These are phyloP conservation scores for Carex arenaria DNA, from an alignment of 202 grass and related monocot species.

Conservation along the genomic window DNA sequence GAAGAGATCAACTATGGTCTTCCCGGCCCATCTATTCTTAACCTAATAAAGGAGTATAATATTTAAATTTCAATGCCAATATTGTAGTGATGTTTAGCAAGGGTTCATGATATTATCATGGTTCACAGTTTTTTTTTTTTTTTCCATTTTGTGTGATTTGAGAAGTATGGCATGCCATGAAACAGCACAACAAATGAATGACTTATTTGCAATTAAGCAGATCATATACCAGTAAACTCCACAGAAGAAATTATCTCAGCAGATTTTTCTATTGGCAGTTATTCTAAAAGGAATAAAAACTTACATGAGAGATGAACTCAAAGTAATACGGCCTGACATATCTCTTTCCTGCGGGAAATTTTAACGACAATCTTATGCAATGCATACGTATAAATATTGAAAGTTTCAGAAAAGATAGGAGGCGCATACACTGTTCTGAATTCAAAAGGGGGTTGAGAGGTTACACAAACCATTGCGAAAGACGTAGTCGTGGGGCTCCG, in stretches of 20 bases:
- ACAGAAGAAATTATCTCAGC: background rate
- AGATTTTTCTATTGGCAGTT: background rate
- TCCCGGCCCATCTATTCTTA: constrained; percentile 89
- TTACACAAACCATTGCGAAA: constrained; percentile 44
- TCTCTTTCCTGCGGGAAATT: constrained; percentile 53
- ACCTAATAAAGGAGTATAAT: constrained; percentile 31
- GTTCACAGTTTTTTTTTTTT: background rate
- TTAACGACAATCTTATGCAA: background rate
- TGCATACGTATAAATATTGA: background rate
- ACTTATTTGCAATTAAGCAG: background rate
- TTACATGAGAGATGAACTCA: constrained; percentile 94
- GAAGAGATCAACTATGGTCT: constrained; percentile 95
- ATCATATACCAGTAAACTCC: background rate
- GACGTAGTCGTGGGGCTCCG: constrained; percentile 74
- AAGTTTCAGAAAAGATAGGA: background rate
- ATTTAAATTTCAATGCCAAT: background rate
- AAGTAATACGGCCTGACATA: constrained; percentile 97
- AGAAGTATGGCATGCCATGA: background rate
- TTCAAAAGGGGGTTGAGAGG: background rate
- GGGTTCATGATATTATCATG: background rate
- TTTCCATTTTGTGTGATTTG: background rate
- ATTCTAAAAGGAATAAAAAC: background rate
- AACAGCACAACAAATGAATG: background rate
- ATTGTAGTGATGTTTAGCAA: background rate
- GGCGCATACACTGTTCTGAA: background rate